Conservation (phyloP, 2,329 filamentous ascomycete species). For the Peltaster fructicola region DNA sequence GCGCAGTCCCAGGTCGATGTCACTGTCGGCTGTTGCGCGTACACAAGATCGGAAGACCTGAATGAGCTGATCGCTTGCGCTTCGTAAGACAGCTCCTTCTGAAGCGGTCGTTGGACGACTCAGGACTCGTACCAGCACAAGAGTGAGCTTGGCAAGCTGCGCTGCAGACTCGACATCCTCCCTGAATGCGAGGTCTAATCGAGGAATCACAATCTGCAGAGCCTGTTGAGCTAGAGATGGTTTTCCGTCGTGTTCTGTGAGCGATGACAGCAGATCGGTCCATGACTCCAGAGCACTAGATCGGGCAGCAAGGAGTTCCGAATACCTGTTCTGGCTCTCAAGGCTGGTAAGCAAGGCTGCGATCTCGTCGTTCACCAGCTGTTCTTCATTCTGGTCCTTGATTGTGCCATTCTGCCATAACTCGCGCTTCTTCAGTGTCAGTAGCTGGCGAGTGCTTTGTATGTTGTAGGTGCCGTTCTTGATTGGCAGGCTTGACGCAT, state of each 20-base stretch:
- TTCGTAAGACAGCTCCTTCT: too few species aligned
- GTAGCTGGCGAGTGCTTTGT: too few species aligned
- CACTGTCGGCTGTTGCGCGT: conserved; percentile 57
- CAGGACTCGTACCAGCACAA: conserved; percentile 51
- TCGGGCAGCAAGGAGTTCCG: conserved; percentile 37
- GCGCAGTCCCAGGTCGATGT: conserved; percentile 53
- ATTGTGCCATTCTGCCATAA: conserved; percentile 24
- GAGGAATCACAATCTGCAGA: conserved; percentile 73
- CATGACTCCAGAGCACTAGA: conserved; percentile 61
- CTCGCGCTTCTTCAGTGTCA: conserved; percentile 52
- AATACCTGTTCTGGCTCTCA: conserved; percentile 44
- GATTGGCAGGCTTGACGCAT: conserved; percentile 48
- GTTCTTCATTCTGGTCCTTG: conserved; percentile 15
- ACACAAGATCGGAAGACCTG: conserved; percentile 78
- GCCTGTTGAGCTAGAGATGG: conserved; percentile 67
- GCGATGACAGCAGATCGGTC: conserved; percentile 68
- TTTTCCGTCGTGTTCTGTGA: conserved; percentile 72
- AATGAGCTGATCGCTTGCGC: too few species aligned
- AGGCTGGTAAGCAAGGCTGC: conserved; percentile 43
- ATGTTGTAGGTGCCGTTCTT: too few species aligned
- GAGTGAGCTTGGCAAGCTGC: conserved; percentile 61
- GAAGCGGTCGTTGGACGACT: too few species aligned
- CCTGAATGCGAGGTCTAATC: conserved; percentile 59
- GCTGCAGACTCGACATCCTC: conserved; percentile 52
- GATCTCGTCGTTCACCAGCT: conserved; percentile 40